Percentiles rank a stretch among this genome's conserved stretches.
These are phyloP conservation scores for Aschersonia sp. DNA, from an alignment of 2,329 filamentous ascomycete species.

Conservation along the genomic window DNA sequence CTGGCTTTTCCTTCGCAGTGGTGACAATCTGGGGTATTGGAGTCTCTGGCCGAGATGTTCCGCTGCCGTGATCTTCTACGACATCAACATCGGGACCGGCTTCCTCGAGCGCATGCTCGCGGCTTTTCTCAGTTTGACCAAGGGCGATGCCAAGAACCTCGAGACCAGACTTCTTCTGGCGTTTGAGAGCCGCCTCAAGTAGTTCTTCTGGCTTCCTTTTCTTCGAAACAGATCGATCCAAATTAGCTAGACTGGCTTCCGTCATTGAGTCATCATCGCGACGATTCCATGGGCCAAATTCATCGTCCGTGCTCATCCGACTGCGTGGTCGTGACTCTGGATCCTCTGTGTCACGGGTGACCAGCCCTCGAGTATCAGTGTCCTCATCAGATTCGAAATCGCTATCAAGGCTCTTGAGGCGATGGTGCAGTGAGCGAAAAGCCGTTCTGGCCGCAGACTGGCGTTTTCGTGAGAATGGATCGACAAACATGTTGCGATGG, in stretches of 20 bases:
- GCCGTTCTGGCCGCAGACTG: slow-evolving; percentile 42
- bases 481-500: slow-evolving; percentile 47
- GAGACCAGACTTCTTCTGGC: slow-evolving; percentile 67
- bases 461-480: slow-evolving; percentile 51
- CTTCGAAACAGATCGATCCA: slow-evolving; percentile 38
- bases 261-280: slow-evolving; percentile 54
- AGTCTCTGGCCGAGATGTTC: slow-evolving; percentile 30
- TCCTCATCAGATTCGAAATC: slow-evolving; percentile 86
- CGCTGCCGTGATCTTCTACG: slow-evolving; percentile 25
- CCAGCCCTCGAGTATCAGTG: slow-evolving; percentile 35
- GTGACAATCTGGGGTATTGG: slow-evolving; percentile 27
- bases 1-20: slow-evolving; percentile 37
- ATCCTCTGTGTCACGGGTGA: slow-evolving; percentile 69
- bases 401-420: slow-evolving; percentile 46
- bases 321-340: slow-evolving; percentile 70
- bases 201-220: slow-evolving; percentile 62
- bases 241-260: slow-evolving; percentile 54
- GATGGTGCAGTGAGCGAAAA: slow-evolving; percentile 69
- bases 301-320: slow-evolving; percentile 51
- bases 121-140: slow-evolving; percentile 34
- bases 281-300: slow-evolving; percentile 27
- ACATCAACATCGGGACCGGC: slow-evolving; percentile 31
- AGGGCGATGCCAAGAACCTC: slow-evolving; percentile 57
- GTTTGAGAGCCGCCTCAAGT: slow-evolving; percentile 57
- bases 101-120: slow-evolving; percentile 33